Percentiles rank a stretch among this genome's conserved stretches.
Evolutionary conservation across 108 stramenopile genomes (phyloP).

Genomic region (Epithemia pelagica): DNA sequence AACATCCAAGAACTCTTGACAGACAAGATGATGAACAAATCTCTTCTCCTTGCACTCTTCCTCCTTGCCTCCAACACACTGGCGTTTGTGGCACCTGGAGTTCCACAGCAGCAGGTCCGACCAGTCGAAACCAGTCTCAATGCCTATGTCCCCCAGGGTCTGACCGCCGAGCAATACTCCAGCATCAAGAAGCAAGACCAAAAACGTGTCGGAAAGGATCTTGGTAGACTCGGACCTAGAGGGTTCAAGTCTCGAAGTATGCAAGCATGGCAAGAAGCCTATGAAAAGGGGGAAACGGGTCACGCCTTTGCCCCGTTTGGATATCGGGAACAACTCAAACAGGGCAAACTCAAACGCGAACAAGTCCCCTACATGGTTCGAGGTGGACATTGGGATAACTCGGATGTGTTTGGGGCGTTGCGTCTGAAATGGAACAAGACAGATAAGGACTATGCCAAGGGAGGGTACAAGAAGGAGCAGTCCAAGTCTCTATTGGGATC

Average conservation of each 20-base stretch:
- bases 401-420: conserved; percentile 57
- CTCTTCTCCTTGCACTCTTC: too few species aligned
- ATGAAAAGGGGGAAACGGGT: conserved; percentile 34
- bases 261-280: conserved; percentile 49
- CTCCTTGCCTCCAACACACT: too few species aligned
- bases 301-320: conserved; percentile 33
- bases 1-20: too few species aligned
- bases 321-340: conserved; percentile 4
- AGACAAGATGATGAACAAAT: too few species aligned
- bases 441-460: conserved; percentile 61
- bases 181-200: conserved; percentile 22
- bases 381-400: conserved; percentile 53
- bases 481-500: conserved; percentile 59
- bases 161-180: conserved; percentile 5
- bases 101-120: too few species aligned
- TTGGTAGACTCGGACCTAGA: conserved; percentile 40
- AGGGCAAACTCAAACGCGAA: conserved; percentile 16
- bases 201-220: conserved; percentile 17
- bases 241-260: conserved; percentile 48
- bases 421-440: conserved; percentile 45
- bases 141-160: conserved; percentile 17
- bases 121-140: too few species aligned
- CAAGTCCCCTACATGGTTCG: conserved; percentile 25
- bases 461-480: conserved; percentile 77
- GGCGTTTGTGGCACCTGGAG: too few species aligned